Conservation (phyloP, 1,284 basidiomycete genomes). For the Ustilago nuda region DNA sequence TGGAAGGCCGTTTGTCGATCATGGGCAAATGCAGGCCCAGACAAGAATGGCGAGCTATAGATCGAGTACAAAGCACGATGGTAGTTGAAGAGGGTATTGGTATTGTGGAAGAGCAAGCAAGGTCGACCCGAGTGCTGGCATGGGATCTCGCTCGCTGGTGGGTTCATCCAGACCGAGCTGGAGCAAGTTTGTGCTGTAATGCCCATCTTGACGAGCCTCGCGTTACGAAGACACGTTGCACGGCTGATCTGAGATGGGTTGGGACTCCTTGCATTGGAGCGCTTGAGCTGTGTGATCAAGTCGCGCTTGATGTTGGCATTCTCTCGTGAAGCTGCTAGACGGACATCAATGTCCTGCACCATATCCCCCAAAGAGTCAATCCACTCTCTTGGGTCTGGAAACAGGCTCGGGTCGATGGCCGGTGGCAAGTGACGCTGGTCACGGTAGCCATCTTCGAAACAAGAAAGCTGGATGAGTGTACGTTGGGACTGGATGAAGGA, state of each 20-base stretch:
- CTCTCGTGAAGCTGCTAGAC: conserved; percentile 52
- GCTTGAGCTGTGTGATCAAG: conserved; percentile 46
- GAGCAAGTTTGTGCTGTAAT: conserved; percentile 49
- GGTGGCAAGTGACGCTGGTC: conserved; percentile 53
- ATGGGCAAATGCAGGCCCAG: conserved; percentile 33
- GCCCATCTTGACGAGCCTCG: conserved; percentile 51
- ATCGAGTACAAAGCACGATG: conserved; percentile 54
- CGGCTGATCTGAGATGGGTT: conserved; percentile 42
- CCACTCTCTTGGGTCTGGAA: conserved; percentile 52
- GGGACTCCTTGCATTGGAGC: conserved; percentile 38
- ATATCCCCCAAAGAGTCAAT: conserved; percentile 54
- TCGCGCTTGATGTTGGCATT: conserved; percentile 56
- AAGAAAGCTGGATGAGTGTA: conserved; percentile 47
- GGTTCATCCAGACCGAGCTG: conserved; percentile 44
- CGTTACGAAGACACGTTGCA: conserved; percentile 51
- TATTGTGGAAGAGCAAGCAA: conserved; percentile 50
- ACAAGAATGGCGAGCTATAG: conserved; percentile 43
- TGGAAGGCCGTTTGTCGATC: conserved; percentile 49
- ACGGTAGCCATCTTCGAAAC: conserved; percentile 52
- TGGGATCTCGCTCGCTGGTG: conserved; percentile 49
- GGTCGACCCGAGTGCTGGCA: conserved; percentile 51
- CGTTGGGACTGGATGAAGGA: conserved; percentile 51
- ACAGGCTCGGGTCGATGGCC: conserved; percentile 46
- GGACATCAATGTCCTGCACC: conserved; percentile 53
- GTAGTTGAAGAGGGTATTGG: conserved; percentile 56